Evolutionary conservation across 2,329 filamentous ascomycete genomes (phyloP), one percentile per base, ranked within the genome.

Genomic region (Fusarium udum): DNA sequence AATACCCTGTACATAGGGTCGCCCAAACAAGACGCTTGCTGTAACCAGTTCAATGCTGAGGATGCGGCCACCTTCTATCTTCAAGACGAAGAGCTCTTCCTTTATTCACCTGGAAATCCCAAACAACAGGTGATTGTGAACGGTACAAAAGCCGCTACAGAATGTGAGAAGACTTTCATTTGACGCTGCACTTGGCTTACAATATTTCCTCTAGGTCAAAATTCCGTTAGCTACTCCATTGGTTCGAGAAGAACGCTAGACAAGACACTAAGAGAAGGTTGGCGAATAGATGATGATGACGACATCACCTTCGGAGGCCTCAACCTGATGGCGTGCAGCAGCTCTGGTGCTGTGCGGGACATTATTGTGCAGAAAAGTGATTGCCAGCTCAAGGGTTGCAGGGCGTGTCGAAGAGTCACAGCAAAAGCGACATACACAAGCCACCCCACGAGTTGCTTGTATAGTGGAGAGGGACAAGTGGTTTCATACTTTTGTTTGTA

Each of bases 21-120:
- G 6, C 13, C 39, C 16, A 36, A n/a, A 11, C 60, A 62, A 40
- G 26, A 26, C 16, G 60, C 60, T 39, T 62, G 60, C 34, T 62
- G 60, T 26, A 46, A 62, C 34, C 60, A 62, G 24, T 10, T 58
- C 10, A 34, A 58, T 24, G 60, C 40, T 9, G 52, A 62, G 32
- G 60, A 62, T 59, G 37, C 60, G 22, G 52, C 60, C 7, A 58
- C 60, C 32, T 58, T 62, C 34, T 46, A 37, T 4, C 7, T 62
- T 12, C 12, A 58, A 42, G n/a, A 40, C 8, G 11, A 45, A 6
- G 34, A 48, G 34, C 70, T 62, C 18, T 59, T 48, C 9, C 60
- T 62, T 16, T 62, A 62, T 15, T 62, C 60, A 16, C 60, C 60
- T 4, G 60, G 60, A 22, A 62, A 48, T 16, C 52, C 60, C 14